These are phyloP conservation scores for Blepharisma stoltei DNA, from an alignment of 73 alveolate genomes.

Conservation along the genomic window DNA sequence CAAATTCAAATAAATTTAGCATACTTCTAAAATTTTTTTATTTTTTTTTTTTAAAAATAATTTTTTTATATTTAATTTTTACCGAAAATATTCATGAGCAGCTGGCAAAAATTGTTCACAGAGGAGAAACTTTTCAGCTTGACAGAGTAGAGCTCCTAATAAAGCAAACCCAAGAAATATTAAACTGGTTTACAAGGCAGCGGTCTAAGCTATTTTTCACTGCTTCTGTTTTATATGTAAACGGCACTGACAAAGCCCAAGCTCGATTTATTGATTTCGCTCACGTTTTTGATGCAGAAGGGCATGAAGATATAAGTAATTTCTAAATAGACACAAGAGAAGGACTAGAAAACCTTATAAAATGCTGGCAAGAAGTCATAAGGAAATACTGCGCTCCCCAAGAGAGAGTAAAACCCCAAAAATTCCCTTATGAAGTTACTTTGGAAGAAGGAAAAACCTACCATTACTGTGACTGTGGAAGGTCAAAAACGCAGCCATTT, in stretches of 20 bases:
- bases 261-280: conserved; percentile 20
- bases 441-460: neutral
- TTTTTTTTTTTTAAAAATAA: no score
- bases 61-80: no score
- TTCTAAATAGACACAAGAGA: neutral
- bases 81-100: neutral
- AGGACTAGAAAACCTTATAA: no score
- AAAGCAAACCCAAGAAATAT: conserved; percentile 6
- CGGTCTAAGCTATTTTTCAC: conserved; percentile 18
- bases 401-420: neutral
- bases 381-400: no score
- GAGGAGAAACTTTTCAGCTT: no score
- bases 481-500: neutral
- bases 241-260: conserved; percentile 12
- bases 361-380: no score
- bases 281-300: conserved; percentile 21
- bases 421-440: conserved; percentile 29
- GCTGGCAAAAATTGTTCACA: no score
- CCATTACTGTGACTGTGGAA: conserved; percentile 6
- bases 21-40: no score
- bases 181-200: conserved; percentile 12
- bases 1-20: no score
- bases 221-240: conserved; percentile 5
- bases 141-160: neutral
- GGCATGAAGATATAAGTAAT: conserved; percentile 4